Conservation (phyloP, 495 filamentous ascomycete species). For the Podospora pseudocomata region DNA sequence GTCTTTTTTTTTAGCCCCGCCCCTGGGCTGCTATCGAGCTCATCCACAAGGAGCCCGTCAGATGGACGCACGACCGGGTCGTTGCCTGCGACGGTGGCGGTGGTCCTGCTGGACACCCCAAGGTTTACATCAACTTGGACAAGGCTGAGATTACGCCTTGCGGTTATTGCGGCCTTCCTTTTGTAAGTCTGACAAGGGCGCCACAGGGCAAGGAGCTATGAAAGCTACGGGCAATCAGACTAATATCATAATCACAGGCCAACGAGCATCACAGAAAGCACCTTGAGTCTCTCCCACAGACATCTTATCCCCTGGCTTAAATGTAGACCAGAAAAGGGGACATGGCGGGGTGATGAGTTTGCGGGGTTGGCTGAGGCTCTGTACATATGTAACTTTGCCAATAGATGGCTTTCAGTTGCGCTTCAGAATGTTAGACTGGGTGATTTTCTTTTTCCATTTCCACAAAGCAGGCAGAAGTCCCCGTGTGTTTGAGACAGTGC, state of each 20-base stretch:
- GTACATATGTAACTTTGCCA: constrained; percentile 4
- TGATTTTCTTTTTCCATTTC: background rate
- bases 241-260: constrained; percentile 51
- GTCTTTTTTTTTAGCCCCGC: constrained; percentile 58
- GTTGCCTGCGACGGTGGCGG: constrained; percentile 93
- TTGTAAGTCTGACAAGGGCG: constrained; percentile 55
- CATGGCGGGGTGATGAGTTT: background rate
- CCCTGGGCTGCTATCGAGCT: constrained; percentile 87
- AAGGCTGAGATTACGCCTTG: constrained; percentile 90
- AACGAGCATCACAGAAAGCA: constrained; percentile 79
- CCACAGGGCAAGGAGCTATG: background rate
- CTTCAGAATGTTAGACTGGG: background rate
- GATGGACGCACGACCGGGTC: constrained; percentile 76
- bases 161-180: constrained; percentile 93
- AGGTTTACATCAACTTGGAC: constrained; percentile 95
- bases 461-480: background rate
- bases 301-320: constrained; percentile 67
- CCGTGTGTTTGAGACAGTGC: background rate
- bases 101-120: constrained; percentile 85
- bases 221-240: background rate
- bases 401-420: constrained; percentile 1
- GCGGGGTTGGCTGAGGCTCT: background rate
- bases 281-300: constrained; percentile 72
- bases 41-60: constrained; percentile 92
- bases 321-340: background rate